Conservation (phyloP, 805 yeast species). For the Kazachstania psychrophila region DNA sequence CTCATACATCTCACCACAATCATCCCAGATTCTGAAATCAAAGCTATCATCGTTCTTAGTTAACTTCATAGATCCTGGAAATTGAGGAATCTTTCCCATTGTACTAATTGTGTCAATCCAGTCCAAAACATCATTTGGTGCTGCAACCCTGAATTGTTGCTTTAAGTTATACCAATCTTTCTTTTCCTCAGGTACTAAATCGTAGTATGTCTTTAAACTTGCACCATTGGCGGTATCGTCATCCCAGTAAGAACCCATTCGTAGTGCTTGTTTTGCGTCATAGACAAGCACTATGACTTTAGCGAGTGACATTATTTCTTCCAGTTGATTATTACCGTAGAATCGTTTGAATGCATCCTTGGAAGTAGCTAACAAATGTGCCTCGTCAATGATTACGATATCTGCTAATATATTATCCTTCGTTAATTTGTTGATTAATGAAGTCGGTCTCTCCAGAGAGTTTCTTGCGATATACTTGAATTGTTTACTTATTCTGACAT, state of each 20-base stretch:
- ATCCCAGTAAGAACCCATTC: slow-evolving; percentile 41
- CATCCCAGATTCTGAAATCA: slow-evolving; percentile 34
- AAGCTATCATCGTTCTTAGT: slow-evolving; percentile 14
- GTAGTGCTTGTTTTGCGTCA: slow-evolving; percentile 37
- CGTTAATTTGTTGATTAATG: slow-evolving; percentile 31
- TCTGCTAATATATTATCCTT: slow-evolving; percentile 29
- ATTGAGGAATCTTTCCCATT: slow-evolving; percentile 27
- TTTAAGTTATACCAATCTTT: slow-evolving; percentile 28
- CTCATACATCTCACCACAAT: slow-evolving; percentile 36
- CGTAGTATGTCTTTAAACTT: slow-evolving; percentile 20
- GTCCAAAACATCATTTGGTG: slow-evolving; percentile 31
- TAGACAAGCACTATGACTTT: slow-evolving; percentile 36
- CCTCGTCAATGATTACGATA: slow-evolving; percentile 38
- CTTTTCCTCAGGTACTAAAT: slow-evolving; percentile 11
- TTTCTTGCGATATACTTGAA: slow-evolving; percentile 32
- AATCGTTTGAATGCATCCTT: slow-evolving; percentile 39
- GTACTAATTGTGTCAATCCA: slow-evolving; percentile 36
- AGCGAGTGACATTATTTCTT: slow-evolving; percentile 32
- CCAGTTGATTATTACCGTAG: slow-evolving; percentile 36
- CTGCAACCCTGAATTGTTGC: slow-evolving; percentile 37
- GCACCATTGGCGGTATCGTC: slow-evolving; percentile 32
- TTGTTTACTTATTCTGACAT: slow-evolving; percentile 32
- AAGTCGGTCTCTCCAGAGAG: slow-evolving; percentile 39
- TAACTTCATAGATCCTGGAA: slow-evolving; percentile 21
- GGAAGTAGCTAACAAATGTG: slow-evolving; percentile 36